Evolutionary conservation across 257 asterid genomes (phyloP).

Genomic region (Solanum piurae): DNA sequence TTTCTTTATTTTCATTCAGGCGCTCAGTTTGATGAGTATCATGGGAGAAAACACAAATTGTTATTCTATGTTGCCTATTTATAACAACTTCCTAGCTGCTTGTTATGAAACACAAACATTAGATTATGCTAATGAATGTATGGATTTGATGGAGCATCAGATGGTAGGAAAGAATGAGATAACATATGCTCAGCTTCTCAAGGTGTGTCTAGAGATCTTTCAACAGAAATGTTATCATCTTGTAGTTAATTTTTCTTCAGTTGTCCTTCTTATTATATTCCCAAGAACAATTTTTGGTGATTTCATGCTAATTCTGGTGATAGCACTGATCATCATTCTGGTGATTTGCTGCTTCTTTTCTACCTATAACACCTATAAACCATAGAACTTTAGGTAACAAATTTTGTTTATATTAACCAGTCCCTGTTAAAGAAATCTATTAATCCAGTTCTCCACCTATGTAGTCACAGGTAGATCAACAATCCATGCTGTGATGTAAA

Average conservation of each 20-base stretch:
- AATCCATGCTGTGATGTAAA: background rate
- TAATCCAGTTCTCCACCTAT: background rate
- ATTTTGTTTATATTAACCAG: background rate
- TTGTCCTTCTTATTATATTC: background rate
- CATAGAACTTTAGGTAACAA: background rate
- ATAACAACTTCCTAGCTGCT: slow-evolving; percentile 51
- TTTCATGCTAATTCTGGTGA: background rate
- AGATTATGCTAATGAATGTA: slow-evolving; percentile 48
- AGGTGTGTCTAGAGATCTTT: slow-evolving; percentile 35
- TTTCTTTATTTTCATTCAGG: slow-evolving; percentile 34
- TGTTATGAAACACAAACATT: slow-evolving; percentile 34
- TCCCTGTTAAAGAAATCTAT: background rate
- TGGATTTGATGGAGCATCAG: slow-evolving; percentile 62
- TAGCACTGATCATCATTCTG: background rate
- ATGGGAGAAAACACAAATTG: slow-evolving; percentile 38
- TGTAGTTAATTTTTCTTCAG: background rate
- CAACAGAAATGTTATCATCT: background rate
- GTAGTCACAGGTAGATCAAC: background rate
- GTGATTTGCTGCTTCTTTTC: background rate
- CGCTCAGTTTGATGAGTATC: slow-evolving; percentile 39
- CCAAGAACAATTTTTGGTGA: background rate
- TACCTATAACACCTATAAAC: background rate
- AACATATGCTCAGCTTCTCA: slow-evolving; percentile 63
- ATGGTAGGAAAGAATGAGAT: slow-evolving; percentile 60
- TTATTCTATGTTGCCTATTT: slow-evolving; percentile 45